Base-by-base conservation (phyloP, 768 basidiomycete genomes). In the Sarcomyxa edulis region DNA sequence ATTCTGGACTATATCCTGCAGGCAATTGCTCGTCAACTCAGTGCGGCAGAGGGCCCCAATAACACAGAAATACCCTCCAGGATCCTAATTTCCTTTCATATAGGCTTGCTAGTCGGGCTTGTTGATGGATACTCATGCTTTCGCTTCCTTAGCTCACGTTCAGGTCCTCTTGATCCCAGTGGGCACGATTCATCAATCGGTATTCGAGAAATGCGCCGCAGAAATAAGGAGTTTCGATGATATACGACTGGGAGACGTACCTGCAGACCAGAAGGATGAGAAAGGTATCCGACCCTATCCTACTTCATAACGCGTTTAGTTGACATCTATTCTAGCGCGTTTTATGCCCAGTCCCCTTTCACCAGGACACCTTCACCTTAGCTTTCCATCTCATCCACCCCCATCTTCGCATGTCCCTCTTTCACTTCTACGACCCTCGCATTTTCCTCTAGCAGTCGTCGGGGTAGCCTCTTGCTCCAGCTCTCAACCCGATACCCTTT, bases 111-210 rank as follows among this genome's bases (percentile, higher is more conserved):
- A n/a, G n/a, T n/a, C n/a, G n/a, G n/a, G n/a, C n/a, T 36, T 25
- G 43, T 50, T 50, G 50, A 89, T 89, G 84, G 83, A 81, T 53
- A 69, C 71, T 35, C 65, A 77, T 60, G 68, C 78, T 10, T 93
- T 90, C 53, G 84, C 81, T 16, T 86, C 88, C 14, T 75, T 95
- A 32, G 92, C 89, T 14, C 87, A 89, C 55, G 69, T 97, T 40
- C 81, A 76, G 42, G 74, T 98, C 33, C 75, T 98, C 14, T 74
- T 97, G 43, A 61, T 96, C 11, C 94, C 95, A 11, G 80, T 97
- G 8, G 90, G 91, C 25, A 61, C 74, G 6, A 86, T 96, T 46
- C 65, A 76, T 1, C 69, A 71, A 28, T 48, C 73, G n/a, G 65
- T 72, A 2, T 96, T 87, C 54, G 79, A 90, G 35, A 71, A 69